These are phyloP conservation scores for Anthracocystis walkeri DNA, from an alignment of 1,284 basidiomycete genomes.

Conservation along the genomic window DNA sequence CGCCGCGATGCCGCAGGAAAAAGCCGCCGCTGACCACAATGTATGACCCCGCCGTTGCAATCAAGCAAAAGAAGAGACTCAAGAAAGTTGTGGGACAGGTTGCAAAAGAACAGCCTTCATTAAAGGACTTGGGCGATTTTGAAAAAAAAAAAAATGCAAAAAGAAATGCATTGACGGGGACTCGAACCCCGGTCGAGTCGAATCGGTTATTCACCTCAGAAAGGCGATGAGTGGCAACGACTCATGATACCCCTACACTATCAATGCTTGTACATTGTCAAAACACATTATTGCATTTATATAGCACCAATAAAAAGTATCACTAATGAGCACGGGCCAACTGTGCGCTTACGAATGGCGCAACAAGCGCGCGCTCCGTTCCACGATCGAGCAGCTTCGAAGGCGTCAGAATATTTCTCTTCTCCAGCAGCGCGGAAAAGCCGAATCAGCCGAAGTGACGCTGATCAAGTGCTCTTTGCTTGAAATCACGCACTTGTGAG, in stretches of 20 bases:
- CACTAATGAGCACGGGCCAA: constrained; percentile 22
- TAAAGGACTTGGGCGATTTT: too few relatives aligned
- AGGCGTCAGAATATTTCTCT: constrained; percentile 22
- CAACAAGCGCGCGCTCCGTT: constrained; percentile 4
- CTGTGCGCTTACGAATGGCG: constrained; percentile 8
- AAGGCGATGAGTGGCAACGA: constrained; percentile 46
- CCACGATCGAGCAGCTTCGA: constrained; percentile 30
- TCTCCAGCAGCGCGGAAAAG: constrained; percentile 5
- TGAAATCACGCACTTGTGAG: constrained; percentile 10
- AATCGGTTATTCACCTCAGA: constrained; percentile 27
- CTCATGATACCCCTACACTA: constrained; percentile 56
- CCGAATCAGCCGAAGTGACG: constrained; percentile 5
- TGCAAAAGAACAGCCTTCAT: too few relatives aligned
- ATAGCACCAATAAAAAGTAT: not conserved
- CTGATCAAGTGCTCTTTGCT: constrained; percentile 1
- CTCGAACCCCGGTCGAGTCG: constrained; percentile 60
- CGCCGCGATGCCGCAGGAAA: too few relatives aligned
- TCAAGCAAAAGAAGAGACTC: too few relatives aligned
- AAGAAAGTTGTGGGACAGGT: too few relatives aligned
- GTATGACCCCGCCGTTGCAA: too few relatives aligned
- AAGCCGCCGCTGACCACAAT: too few relatives aligned
- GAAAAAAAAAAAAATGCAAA: constrained; percentile 11
- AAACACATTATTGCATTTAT: not conserved
- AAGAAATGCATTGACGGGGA: constrained; percentile 55
- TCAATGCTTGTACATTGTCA: constrained; percentile 26